A percentile compares a stretch with the other conserved stretches of the same genome.
phyloP scores from a whole-genome alignment of 805 yeast genomes.

The Teunomyces panamensis region DNA sequence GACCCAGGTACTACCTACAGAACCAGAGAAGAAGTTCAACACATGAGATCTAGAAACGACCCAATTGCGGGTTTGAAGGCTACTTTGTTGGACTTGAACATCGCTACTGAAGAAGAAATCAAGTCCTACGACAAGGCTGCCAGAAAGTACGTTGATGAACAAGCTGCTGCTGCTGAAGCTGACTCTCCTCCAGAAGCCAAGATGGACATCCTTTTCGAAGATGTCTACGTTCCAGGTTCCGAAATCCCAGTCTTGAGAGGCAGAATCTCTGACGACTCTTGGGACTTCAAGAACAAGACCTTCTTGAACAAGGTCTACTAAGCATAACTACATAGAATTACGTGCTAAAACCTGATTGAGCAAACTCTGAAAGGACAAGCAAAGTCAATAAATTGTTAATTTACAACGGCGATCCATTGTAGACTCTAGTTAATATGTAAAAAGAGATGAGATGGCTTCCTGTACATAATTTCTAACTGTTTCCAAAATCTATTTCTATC shows the following conservation, averaged over 20 bases:
- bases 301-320: slow-evolving; percentile 47
- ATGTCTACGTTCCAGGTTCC: slow-evolving; percentile 91
- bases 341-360: not conserved
- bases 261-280: slow-evolving; percentile 92
- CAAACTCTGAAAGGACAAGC: not conserved
- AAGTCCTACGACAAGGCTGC: slow-evolving; percentile 94
- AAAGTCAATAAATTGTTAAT: not conserved
- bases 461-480: not conserved
- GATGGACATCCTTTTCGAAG: slow-evolving; percentile 92
- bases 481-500: not conserved
- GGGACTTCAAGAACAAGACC: slow-evolving; percentile 64
- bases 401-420: not conserved
- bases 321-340: slow-evolving; percentile 5
- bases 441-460: not conserved
- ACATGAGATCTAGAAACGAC: slow-evolving; percentile 98
- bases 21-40: slow-evolving; percentile 99
- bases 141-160: slow-evolving; percentile 92
- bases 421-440: not conserved
- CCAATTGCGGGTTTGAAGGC: slow-evolving; percentile 96
- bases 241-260: slow-evolving; percentile 94
- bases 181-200: slow-evolving; percentile 95
- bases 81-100: slow-evolving; percentile 72
- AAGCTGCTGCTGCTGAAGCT: slow-evolving; percentile 89
- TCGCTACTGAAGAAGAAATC: slow-evolving; percentile 93
- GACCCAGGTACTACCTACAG: slow-evolving; percentile 99